A percentile compares a stretch with the other conserved stretches of the same genome.
Conservation (phyloP, 2,329 filamentous ascomycete species). For the Aspergillus aculeatinus region DNA sequence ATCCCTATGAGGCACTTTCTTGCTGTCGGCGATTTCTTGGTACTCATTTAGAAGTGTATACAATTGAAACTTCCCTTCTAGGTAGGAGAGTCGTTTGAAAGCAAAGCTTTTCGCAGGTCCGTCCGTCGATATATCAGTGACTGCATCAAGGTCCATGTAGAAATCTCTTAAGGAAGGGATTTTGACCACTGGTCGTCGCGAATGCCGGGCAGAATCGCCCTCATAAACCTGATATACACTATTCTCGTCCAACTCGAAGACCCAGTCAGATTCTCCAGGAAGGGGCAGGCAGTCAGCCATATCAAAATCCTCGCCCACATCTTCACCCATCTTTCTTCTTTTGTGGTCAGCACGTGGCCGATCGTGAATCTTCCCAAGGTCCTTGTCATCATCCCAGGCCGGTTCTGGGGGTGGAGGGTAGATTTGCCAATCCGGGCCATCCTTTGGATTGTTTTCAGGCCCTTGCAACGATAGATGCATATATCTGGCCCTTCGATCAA, state of each 20-base stretch:
- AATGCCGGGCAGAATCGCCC: constrained; percentile 59
- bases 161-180: constrained; percentile 95
- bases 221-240: constrained; percentile 94
- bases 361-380: constrained; percentile 34
- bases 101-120: constrained; percentile 97
- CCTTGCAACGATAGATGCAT: constrained; percentile 81
- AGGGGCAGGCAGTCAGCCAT: constrained; percentile 75
- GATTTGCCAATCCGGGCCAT: constrained; percentile 77
- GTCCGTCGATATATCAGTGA: constrained; percentile 87
- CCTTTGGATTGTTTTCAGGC: constrained; percentile 81
- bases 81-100: constrained; percentile 87
- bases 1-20: constrained; percentile 94
- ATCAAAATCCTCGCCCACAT: constrained; percentile 90
- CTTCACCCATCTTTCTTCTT: constrained; percentile 78
- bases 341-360: constrained; percentile 52
- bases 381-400: constrained; percentile 71
- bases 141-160: constrained; percentile 88
- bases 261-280: constrained; percentile 68
- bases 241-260: constrained; percentile 74
- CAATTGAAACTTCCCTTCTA: constrained; percentile 96
- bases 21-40: constrained; percentile 95
- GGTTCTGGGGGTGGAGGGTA: constrained; percentile 91
- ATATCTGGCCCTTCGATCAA: constrained; percentile 86
- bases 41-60: constrained; percentile 94
- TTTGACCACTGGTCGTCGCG: constrained; percentile 68